Evolutionary conservation across 192 early-diverging fungal genomes (phyloP), one percentile per base, ranked within the genome.

Genomic region (Kappamyces sp.): DNA sequence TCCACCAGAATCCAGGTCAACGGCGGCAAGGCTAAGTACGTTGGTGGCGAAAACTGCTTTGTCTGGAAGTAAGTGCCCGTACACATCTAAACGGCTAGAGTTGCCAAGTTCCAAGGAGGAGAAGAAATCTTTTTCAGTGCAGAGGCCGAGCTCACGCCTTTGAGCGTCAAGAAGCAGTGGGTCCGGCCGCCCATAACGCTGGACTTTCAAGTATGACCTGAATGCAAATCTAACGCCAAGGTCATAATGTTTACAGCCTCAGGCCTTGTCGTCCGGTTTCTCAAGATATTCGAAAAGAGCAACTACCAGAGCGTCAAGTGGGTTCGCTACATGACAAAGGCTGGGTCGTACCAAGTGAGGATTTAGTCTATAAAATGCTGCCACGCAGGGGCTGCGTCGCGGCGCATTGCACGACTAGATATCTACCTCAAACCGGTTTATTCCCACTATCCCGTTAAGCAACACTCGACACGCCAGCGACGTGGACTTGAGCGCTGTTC

Each of bases 261-360:
- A 9, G 96, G 96, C 5, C 66, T 98, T 57, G 80, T 96, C 66
- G 96, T 98, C 32, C 80, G 92, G 53, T 98, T 95, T 80, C 72
- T 98, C 61, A 98, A 98, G 80, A 79, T 98, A 31, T 96, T 94
- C 80, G 96, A 98, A 61, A 93, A 92, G 74, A 85, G 86, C 46
- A 89, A 89, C 66, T 98, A 98, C 68, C 85, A 92, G 62, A 88
- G 88, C 67, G 91, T 98, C 45, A 98, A 98, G 76, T 98, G 96
- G 96, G 96, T 98, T 7, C 81, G 96, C 40, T 98, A 98, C 71
- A 90, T 95, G 89, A 94, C 96, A 41, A 92, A 94, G 62, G 93
- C 95, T 2, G 90, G 88, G n/a, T 79, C 79, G 29, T 91, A 91
- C 67, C 90, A 91, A 61, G 85, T 91, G 33, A 61, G 72, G 61